Evolutionary conservation across 192 early-diverging fungal genomes (phyloP).

Genomic region (Phycomyces nitens): DNA sequence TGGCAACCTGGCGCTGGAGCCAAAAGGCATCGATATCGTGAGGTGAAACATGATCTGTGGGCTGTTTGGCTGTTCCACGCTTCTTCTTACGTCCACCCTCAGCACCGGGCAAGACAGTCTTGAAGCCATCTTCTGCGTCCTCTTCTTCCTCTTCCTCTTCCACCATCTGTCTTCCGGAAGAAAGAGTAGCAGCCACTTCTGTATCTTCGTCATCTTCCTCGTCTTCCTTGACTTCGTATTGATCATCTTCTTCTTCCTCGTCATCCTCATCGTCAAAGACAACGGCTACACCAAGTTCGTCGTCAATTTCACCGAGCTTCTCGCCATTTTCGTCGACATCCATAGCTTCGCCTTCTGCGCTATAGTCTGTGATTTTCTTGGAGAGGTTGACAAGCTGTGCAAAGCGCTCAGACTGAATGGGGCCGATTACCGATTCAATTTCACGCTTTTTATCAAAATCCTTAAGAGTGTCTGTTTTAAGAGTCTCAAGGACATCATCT

Average conservation of each 20-base stretch:
- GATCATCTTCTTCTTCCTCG: constrained; percentile 71
- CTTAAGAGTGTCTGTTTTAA: constrained; percentile 81
- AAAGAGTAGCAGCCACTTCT: constrained; percentile 32
- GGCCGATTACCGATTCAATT: constrained; percentile 72
- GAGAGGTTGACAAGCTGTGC: constrained; percentile 87
- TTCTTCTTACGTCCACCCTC: constrained; percentile 32
- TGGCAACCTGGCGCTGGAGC: constrained; percentile 84
- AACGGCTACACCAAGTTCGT: constrained; percentile 90
- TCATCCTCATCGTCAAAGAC: constrained; percentile 96
- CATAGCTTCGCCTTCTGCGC: constrained; percentile 47
- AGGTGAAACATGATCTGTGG: constrained; percentile 45
- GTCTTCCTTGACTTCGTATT: constrained; percentile 55
- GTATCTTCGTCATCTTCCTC: constrained; percentile 59
- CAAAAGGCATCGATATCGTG: constrained; percentile 97
- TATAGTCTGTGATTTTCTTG: constrained; percentile 93
- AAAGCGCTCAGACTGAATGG: constrained; percentile 77
- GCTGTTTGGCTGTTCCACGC: not conserved
- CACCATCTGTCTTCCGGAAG: constrained; percentile 26
- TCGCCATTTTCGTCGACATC: constrained; percentile 58
- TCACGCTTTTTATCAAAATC: constrained; percentile 88
- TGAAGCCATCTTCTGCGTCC: constrained; percentile 54
- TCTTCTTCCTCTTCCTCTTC: constrained; percentile 49
- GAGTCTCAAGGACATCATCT: constrained; percentile 74
- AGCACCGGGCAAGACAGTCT: constrained; percentile 40
- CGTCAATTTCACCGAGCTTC: constrained; percentile 64